phyloP scores from a whole-genome alignment of 495 filamentous ascomycete genomes.

The Trypethelium eluteriae region DNA sequence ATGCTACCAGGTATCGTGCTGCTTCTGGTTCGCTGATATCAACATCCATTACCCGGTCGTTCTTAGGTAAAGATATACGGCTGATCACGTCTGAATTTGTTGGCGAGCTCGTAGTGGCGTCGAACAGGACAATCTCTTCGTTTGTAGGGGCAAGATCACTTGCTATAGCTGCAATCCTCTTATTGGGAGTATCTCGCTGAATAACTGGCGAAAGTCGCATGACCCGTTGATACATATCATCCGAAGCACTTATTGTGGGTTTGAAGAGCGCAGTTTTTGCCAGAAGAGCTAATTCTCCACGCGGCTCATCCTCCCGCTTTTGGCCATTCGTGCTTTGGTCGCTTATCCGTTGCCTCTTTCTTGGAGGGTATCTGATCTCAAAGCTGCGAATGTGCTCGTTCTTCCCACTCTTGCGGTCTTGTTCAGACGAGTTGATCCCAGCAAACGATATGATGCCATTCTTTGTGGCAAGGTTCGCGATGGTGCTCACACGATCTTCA shows the following conservation, averaged over 20 bases:
- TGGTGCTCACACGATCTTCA: slow-evolving; percentile 84
- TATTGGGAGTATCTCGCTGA: slow-evolving; percentile 37
- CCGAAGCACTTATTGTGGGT: slow-evolving; percentile 39
- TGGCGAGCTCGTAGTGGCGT: slow-evolving; percentile 50
- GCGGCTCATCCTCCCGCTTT: slow-evolving; percentile 32
- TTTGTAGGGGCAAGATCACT: slow-evolving; percentile 63
- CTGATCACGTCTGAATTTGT: slow-evolving; percentile 54
- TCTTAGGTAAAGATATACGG: slow-evolving; percentile 52
- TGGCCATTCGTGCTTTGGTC: slow-evolving; percentile 16
- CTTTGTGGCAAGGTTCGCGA: slow-evolving; percentile 54
- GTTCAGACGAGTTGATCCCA: slow-evolving; percentile 77
- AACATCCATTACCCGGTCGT: slow-evolving; percentile 71
- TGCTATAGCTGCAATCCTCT: slow-evolving; percentile 63
- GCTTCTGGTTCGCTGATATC: slow-evolving; percentile 57
- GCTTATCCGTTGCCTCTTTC: slow-evolving; percentile 30
- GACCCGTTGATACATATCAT: slow-evolving; percentile 72
- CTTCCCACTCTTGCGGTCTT: slow-evolving; percentile 61
- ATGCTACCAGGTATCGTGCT: slow-evolving; percentile 61
- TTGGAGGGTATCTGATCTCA: slow-evolving; percentile 46
- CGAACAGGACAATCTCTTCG: slow-evolving; percentile 73
- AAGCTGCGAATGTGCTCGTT: slow-evolving; percentile 90
- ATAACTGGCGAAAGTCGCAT: slow-evolving; percentile 60
- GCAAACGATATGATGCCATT: slow-evolving; percentile 54
- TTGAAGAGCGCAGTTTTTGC: slow-evolving; percentile 52
- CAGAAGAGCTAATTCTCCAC: slow-evolving; percentile 33